Percentiles rank a stretch among this genome's conserved stretches.
phyloP scores from a whole-genome alignment of 345 rosid species.

The Limnanthes douglasii region DNA sequence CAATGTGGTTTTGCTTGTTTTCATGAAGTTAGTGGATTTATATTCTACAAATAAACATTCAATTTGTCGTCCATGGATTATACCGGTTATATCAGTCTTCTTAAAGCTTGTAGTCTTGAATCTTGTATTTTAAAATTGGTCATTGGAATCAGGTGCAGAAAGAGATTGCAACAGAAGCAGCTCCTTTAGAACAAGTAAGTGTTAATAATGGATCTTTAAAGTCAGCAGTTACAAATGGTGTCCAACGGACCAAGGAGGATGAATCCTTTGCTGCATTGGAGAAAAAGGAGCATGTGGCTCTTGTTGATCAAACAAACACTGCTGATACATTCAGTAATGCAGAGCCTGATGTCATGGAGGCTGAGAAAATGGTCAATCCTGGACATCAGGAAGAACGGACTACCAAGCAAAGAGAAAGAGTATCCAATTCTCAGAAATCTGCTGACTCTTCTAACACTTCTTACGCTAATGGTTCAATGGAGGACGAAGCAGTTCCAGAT shows the following conservation, averaged over 20 bases:
- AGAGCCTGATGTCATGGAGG: slow-evolving; percentile 19
- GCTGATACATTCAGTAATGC: slow-evolving; percentile 20
- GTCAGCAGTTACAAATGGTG: slow-evolving; percentile 61
- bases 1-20: too few species aligned
- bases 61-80: slow-evolving; percentile 4
- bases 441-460: slow-evolving; percentile 27
- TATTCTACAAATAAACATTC: slow-evolving; percentile 28
- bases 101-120: slow-evolving; percentile 4
- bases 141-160: slow-evolving; percentile 29
- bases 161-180: slow-evolving; percentile 22
- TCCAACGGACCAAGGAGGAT: slow-evolving; percentile 14
- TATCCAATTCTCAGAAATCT: slow-evolving; percentile 18
- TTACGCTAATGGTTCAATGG: slow-evolving; percentile 25
- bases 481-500: slow-evolving; percentile 17
- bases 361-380: slow-evolving; percentile 15
- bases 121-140: too few species aligned
- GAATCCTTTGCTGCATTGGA: slow-evolving; percentile 24
- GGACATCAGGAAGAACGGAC: slow-evolving; percentile 21
- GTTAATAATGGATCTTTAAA: slow-evolving; percentile 33
- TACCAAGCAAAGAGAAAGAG: slow-evolving; percentile 21
- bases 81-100: slow-evolving; percentile 3
- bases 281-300: slow-evolving; percentile 25
- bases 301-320: slow-evolving; percentile 11
- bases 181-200: slow-evolving; percentile 26
- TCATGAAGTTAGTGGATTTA: too few species aligned